phyloP scores from a whole-genome alignment of 1,284 basidiomycete species.

The Irpex rosettiformis region DNA sequence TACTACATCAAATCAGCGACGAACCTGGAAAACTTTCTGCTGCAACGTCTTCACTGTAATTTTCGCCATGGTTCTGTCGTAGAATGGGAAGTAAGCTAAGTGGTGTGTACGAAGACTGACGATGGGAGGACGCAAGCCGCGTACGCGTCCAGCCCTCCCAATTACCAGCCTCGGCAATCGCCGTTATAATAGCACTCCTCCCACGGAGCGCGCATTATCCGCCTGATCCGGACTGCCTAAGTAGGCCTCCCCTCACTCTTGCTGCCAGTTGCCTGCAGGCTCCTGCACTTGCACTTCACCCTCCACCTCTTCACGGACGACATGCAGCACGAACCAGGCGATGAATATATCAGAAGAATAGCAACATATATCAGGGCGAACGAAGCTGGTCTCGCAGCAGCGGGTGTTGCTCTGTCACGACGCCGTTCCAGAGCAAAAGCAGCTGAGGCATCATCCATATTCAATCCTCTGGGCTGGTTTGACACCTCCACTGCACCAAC shows the following conservation, averaged over 20 bases:
- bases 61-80: conserved; percentile 62
- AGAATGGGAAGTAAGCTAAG: conserved; percentile 7
- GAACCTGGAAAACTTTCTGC: conserved; percentile 80
- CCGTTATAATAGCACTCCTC: conserved; percentile 3
- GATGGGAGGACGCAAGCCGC: conserved; percentile 7
- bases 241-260: conserved; percentile 3
- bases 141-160: conserved; percentile 13
- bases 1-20: conserved; percentile 12
- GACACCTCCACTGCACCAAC: conserved; percentile 31
- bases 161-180: conserved; percentile 11
- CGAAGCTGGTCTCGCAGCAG: conserved; percentile 67
- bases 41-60: conserved; percentile 92
- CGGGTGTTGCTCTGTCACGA: conserved; percentile 42
- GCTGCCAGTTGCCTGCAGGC: conserved; percentile 6
- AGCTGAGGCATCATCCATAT: conserved; percentile 35
- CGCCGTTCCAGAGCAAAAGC: conserved; percentile 40
- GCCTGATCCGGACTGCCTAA: conserved; percentile 1
- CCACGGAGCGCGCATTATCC: neutral
- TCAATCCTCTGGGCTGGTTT: conserved; percentile 68
- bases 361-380: conserved; percentile 68
- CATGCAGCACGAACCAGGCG: conserved; percentile 67
- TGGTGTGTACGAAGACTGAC: conserved; percentile 1
- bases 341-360: conserved; percentile 68
- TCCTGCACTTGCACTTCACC: conserved; percentile 3
- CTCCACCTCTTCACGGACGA: conserved; percentile 14